Evolutionary conservation across 148 eudicot genomes (phyloP), one percentile per base, ranked within the genome.

Genomic region (Cornus suecica): DNA sequence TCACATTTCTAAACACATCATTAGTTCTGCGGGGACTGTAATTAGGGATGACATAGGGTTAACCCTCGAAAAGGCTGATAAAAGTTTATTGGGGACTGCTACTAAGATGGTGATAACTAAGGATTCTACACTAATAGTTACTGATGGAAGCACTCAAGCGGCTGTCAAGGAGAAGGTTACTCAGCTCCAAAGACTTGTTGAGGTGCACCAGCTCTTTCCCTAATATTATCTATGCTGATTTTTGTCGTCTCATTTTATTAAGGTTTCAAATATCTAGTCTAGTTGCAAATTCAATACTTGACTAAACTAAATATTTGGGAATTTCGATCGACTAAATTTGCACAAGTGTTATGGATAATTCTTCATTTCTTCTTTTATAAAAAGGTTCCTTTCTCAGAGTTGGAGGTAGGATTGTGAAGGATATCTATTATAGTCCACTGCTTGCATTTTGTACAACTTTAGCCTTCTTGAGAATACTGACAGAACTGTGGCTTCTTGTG

Each of bases 1-100:
- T 51, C 4, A 2, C 8, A n/a, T n/a, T 28, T 0, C 73, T 70
- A 70, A 25, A 9, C 73, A 62, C 54, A 70, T 27, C 18, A 15
- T 26, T 48, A 26, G 64, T 45, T 70, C 52, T 82, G 54, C 78
- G 90, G 98, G 95, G 78, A 94, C 91, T 54, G 98, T 94, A 64
- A 82, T 94, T n/a, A 85, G 90, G 79, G 95, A 92, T 73, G 97
- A 88, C 3, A 76, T 80, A 83, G 97, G 98, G n/a, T 79, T 94
- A 70, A 83, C 80, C 42, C 86, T 94, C 22, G 94, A 90, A 54
- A 92, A 83, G 76, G 92, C 90, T 64, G 77, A 84, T 61, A 81
- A 82, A 32, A 92, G 88, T 25, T 77, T 89, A 41, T 78, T 94
- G 74, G 98, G 98, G 30, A 87, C 74, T 84, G 91, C 97, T 51